Base-by-base conservation (phyloP, 208 protist genomes). In the Crithidia bombi region DNA sequence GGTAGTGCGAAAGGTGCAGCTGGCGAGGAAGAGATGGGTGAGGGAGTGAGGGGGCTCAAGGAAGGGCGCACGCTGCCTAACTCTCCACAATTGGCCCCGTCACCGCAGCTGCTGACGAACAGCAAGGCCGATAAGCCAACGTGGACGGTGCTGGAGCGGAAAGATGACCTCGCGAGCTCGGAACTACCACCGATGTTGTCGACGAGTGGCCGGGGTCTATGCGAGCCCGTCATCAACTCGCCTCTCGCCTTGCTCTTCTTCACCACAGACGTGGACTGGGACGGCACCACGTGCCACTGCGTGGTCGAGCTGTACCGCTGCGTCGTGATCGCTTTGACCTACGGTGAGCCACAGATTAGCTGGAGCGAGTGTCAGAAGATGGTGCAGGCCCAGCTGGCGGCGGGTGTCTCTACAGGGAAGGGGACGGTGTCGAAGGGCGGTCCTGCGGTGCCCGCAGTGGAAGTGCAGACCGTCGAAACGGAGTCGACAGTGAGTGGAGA, bases 301-400 rank as follows among this genome's bases (percentile, higher is more conserved):
- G 79, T 79, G 17, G 87, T 95, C 28, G 78, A 82, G 61, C 33
- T 95, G n/a, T 84, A 86, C 54, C 87, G 87, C 28, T 79, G 70
- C 52, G 80, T 95, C 30, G 78, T 91, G 30, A 58, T 83, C 5
- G 83, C 84, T 6, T 63, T 91, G 25, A 23, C 61, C 7, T 63
- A 69, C 17, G 63, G 72, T 0, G 61, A 79, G 54, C 47, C 65
- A 44, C 54, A 49, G 54, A 23, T 66, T 41, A 69, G 59, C 33
- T 71, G 66, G 63, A 51, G 43, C 21, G 61, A 76, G 54, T 76
- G 71, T 39, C 54, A 69, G 32, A 33, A 39, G 11, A 6, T 6
- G 9, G 26, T 56, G 41, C 59, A 33, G 43, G 43, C 58, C 25
- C 69, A 62, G 44, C 26, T 51, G 39, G 38, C 47, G 9, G 25